A percentile compares a stretch with the other conserved stretches of the same genome.
phyloP scores from a whole-genome alignment of 2,329 filamentous ascomycete species.

The Alternaria viburni region DNA sequence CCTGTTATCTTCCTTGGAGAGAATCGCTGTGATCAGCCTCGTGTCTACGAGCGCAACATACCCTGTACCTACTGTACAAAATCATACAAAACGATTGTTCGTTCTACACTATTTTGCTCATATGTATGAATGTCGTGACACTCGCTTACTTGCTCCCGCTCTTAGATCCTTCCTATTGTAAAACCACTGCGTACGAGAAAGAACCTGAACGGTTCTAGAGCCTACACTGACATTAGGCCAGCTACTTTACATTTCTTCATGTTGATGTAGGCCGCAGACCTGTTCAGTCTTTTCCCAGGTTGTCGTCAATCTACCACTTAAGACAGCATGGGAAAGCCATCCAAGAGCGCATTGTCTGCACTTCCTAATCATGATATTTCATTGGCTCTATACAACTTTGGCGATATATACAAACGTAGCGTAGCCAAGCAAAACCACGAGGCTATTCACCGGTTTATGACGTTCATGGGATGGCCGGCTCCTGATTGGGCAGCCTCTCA shows the following conservation, averaged over 20 bases:
- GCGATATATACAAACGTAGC: neutral
- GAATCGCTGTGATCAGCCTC: constrained; percentile 19
- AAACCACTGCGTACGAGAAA: no score
- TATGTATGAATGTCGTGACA: neutral
- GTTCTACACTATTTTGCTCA: neutral
- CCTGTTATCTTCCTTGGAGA: constrained; percentile 16
- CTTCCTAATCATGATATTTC: no score
- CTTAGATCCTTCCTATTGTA: no score
- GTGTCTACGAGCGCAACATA: constrained; percentile 11
- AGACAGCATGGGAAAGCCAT: neutral
- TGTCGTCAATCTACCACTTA: neutral
- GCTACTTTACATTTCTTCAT: no score
- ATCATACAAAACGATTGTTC: constrained; percentile 19
- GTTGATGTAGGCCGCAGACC: no score
- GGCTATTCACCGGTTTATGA: constrained; percentile 23
- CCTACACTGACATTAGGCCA: no score
- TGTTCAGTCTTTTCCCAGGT: no score
- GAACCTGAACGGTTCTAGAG: no score
- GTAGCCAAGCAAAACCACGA: neutral
- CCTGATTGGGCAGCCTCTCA: constrained; percentile 18
- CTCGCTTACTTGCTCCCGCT: neutral
- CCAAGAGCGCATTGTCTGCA: neutral
- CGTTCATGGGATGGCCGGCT: constrained; percentile 8
- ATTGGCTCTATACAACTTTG: no score
- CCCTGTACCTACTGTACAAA: constrained; percentile 18